Conservation (phyloP, 83 land plant species). For the Picea abies region DNA sequence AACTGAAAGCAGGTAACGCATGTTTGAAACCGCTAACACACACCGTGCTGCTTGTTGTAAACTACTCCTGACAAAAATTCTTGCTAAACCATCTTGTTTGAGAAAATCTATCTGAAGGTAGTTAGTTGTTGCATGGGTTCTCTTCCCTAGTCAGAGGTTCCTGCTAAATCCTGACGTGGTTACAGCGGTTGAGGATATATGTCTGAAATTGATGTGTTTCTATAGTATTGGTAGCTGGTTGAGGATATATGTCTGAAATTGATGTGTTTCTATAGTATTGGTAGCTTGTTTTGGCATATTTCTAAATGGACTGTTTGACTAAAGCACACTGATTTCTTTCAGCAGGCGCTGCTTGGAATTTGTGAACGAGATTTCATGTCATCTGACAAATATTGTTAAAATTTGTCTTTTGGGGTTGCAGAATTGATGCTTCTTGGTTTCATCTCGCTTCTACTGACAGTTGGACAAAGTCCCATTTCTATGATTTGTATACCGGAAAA, state of each 20-base stretch:
- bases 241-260: not conserved
- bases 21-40: not conserved
- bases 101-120: not conserved
- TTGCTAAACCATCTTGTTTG: not conserved
- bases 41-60: not conserved
- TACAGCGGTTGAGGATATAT: not conserved
- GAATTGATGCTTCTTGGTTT: conserved; percentile 80
- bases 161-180: not conserved
- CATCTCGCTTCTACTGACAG: conserved; percentile 55
- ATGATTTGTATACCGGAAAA: conserved; percentile 37
- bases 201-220: not conserved
- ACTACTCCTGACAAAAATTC: no score
- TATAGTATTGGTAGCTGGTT: not conserved
- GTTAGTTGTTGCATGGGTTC: not conserved
- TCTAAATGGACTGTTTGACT: not conserved
- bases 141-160: not conserved
- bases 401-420: conserved; percentile 5
- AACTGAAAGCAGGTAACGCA: conserved; percentile 41
- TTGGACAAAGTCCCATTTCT: conserved; percentile 33
- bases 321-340: not conserved
- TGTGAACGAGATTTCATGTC: not conserved
- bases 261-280: not conserved
- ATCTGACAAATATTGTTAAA: not conserved
- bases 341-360: not conserved
- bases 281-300: not conserved